Evolutionary conservation across 1,284 basidiomycete genomes (phyloP), one percentile per base, ranked within the genome.

Genomic region (Schizophyllum commune): DNA sequence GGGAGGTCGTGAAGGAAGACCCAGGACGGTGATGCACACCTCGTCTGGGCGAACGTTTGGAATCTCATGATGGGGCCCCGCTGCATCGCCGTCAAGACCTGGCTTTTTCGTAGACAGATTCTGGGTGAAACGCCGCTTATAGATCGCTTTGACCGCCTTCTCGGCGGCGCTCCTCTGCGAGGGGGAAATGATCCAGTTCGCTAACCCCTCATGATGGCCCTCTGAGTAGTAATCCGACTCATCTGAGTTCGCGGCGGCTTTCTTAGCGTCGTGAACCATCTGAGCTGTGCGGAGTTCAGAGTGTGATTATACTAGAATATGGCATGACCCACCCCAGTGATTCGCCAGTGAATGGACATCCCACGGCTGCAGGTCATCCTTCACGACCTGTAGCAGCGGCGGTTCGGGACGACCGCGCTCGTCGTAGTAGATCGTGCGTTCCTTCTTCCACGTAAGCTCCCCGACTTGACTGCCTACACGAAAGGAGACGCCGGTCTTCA

Each of bases 391-490:
- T 2, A 63, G 58, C 39, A 47, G 17, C 13, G 39, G 39, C 17
- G 39, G 39, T 47, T 47, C 39, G 39, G 39, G 39, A 9, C 17
- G 9, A 17, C 39, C 39, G 9, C 9, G 8, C 9, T 47, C 39
- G 39, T 47, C 39, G 39, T 17, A 47, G 39, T 47, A 47, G 17
- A 47, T 17, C 39, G 9, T 8, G 7, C 56, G 60, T 1, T 60
- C 52, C 32, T 54, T 57, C 32, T 63, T 61, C 62, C 62, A 63
- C 5, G 55, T 59, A 4, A 59, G 32, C n/a, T 61, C 58, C 1
- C 62, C 62, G 4, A 63, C 55, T 21, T 63, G 60, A 5, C 57
- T 52, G 4, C 62, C 62, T 5, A 63, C 60, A 20, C 60, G 62
- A 8, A 63, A 63, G 0, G 62, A 63, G 22, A 61, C 20, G 0